These are phyloP conservation scores for Xylariomycetidae sp. DNA, from an alignment of 2,329 filamentous ascomycete genomes.

Conservation along the genomic window DNA sequence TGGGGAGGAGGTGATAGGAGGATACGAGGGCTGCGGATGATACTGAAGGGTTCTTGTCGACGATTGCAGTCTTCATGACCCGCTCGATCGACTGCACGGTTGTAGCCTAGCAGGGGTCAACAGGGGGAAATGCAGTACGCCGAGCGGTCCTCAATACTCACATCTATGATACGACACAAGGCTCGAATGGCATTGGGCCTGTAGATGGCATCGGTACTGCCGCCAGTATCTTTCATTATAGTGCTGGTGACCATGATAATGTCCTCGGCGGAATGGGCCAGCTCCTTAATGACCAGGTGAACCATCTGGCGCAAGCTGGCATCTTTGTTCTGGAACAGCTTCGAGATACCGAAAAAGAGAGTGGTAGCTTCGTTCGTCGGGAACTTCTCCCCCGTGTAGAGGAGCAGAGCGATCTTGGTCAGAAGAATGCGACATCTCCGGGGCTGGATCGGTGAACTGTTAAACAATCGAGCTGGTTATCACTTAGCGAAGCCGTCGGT, in stretches of 20 bases:
- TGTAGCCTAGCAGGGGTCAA: conserved; percentile 58
- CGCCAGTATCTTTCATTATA: conserved; percentile 99
- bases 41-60: conserved; percentile 97
- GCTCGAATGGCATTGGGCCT: conserved; percentile 94
- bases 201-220: conserved; percentile 89
- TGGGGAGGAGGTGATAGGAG: conserved; percentile 94
- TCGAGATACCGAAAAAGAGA: conserved; percentile 98
- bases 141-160: conserved; percentile 39
- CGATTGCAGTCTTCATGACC: conserved; percentile 97
- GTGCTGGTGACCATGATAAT: conserved; percentile 99
- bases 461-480: conserved; percentile 82
- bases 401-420: conserved; percentile 92
- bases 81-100: conserved; percentile 97
- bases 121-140: conserved; percentile 1
- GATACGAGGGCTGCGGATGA: conserved; percentile 94
- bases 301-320: conserved; percentile 97
- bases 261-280: conserved; percentile 91
- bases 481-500: conserved; percentile 32
- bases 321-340: conserved; percentile 99
- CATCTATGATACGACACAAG: conserved; percentile 93
- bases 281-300: conserved; percentile 95
- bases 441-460: conserved; percentile 92
- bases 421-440: conserved; percentile 96
- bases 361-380: conserved; percentile 95
- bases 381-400: conserved; percentile 97